Conservation (phyloP, 352 stramenopile species). For the Globisporangium yorkense region DNA sequence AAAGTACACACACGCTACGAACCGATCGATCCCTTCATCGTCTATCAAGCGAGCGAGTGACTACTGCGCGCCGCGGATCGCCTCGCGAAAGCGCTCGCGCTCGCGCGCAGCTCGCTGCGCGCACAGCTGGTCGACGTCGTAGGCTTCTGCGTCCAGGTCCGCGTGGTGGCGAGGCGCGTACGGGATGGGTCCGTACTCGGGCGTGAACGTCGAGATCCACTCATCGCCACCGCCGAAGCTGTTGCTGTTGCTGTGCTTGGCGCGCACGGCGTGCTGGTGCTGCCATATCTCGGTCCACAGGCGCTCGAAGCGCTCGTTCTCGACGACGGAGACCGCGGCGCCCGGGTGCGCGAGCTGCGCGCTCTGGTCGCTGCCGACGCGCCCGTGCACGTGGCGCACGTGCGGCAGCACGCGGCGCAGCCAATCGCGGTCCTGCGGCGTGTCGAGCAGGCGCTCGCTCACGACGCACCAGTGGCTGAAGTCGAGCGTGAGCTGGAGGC, state of each 20-base stretch:
- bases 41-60: neutral
- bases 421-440: slow-evolving; percentile 30
- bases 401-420: slow-evolving; percentile 44
- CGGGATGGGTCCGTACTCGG: slow-evolving; percentile 64
- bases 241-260: slow-evolving; percentile 1
- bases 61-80: neutral
- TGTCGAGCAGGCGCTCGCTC: slow-evolving; percentile 51
- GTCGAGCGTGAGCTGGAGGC: slow-evolving; percentile 62
- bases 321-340: slow-evolving; percentile 18
- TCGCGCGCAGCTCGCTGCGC: slow-evolving; percentile 29
- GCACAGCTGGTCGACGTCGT: slow-evolving; percentile 48
- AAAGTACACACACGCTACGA: neutral
- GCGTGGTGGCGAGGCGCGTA: slow-evolving; percentile 38
- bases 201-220: slow-evolving; percentile 50
- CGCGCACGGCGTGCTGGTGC: slow-evolving; percentile 15
- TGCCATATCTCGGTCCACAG: slow-evolving; percentile 49
- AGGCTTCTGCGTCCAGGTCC: slow-evolving; percentile 25
- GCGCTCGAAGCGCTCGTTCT: slow-evolving; percentile 44
- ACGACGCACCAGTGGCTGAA: slow-evolving; percentile 64
- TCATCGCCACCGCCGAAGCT: neutral
- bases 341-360: slow-evolving; percentile 44
- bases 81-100: slow-evolving; percentile 20
- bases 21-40: neutral
- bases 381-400: slow-evolving; percentile 58
- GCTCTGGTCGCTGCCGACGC: slow-evolving; percentile 42